Evolutionary conservation across 2,329 filamentous ascomycete species (phyloP), one percentile per base, ranked within the genome.

Genomic region (Chaetomium sp.): DNA sequence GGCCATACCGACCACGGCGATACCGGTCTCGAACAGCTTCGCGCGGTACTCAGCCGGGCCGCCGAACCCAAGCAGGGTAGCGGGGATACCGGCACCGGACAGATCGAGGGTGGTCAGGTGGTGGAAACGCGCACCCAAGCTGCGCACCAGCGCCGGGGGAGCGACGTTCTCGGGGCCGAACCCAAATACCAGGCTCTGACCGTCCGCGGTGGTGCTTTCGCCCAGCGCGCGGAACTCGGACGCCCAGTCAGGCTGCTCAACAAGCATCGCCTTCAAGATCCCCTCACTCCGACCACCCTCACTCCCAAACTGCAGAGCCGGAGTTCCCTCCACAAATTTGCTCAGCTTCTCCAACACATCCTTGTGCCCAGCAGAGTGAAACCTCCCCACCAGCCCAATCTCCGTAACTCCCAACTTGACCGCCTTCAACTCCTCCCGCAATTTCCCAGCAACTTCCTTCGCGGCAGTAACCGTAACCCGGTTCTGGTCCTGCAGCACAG

Each of bases 1-100:
- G 10, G 50, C 3, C 50, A 52, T 52, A 11, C 50, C 50, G 1
- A 52, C 33, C 34, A 52, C 50, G 19, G 40, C 50, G 2, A 52
- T 40, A 8, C n/a, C 43, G 4, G n/a, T 27, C 19, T 27, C 19
- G 19, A 27, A 27, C 19, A 27, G 19, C 19, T 27, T 27, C 2
- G 19, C 19, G 19, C 19, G 19, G 19, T 27, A 44, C 6, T 44
- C 42, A 3, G 14, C 12, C 37, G 8, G 9, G 12, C 12, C 37
- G 12, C 12, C 37, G 4, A 40, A 40, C 37, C 37, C 12, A 40
- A 40, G 37, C 19, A 27, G 19, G 2, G 12, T 40, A 2, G 12
- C 9, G 9, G 9, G 37, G 37, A 40, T 40, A 2, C 37, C 9
- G 4, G 37, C 37, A 2, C 37, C 14, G 4, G 43, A 19, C 43